phyloP scores from a whole-genome alignment of 371 early-diverging fungal species.

The Actinomortierella wolfii region DNA sequence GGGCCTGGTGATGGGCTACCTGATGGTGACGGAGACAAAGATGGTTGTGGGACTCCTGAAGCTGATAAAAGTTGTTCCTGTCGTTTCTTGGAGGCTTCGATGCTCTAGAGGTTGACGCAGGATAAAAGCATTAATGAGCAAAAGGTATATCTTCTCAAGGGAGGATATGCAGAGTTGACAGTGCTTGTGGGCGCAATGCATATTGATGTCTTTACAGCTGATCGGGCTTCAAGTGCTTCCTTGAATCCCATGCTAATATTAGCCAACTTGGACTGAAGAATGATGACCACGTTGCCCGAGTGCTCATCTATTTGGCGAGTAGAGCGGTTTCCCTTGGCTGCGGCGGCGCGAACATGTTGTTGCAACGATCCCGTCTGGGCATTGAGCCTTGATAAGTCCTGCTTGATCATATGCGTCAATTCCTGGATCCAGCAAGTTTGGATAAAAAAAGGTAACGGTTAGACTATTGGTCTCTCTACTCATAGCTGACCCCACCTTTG shows the following conservation, averaged over 20 bases:
- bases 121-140: background rate
- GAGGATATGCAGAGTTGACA: background rate
- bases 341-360: conserved; percentile 62
- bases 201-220: conserved; percentile 54
- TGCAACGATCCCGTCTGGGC: conserved; percentile 83
- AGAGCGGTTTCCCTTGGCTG: conserved; percentile 52
- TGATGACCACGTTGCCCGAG: conserved; percentile 88
- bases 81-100: conserved; percentile 69
- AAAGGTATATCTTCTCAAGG: conserved; percentile 4
- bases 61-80: conserved; percentile 54
- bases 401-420: conserved; percentile 87
- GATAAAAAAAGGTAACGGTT: no score
- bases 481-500: no score
- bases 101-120: conserved; percentile 49
- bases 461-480: no score
- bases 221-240: conserved; percentile 89
- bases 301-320: conserved; percentile 87
- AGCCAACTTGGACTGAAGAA: conserved; percentile 90
- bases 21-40: conserved; percentile 3
- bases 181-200: conserved; percentile 3
- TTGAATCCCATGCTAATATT: conserved; percentile 89
- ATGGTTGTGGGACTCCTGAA: conserved; percentile 7
- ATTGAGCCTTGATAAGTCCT: conserved; percentile 90
- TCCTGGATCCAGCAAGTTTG: no score
- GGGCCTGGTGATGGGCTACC: conserved; percentile 32